These are phyloP conservation scores for Plantago lanceolata DNA, from an alignment of 305 asterid genomes.

Conservation along the genomic window DNA sequence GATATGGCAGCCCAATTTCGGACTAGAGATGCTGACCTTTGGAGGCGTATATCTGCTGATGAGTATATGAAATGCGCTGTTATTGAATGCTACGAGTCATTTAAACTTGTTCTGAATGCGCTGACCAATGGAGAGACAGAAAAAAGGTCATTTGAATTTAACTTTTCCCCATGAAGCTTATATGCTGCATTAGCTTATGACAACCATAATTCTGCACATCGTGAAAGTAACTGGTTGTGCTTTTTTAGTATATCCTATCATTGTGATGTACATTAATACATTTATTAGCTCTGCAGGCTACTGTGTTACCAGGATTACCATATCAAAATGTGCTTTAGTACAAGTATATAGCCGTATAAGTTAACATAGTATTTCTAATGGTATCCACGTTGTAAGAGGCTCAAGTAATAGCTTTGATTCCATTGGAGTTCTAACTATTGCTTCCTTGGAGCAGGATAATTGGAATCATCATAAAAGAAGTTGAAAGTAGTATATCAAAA, in stretches of 20 bases:
- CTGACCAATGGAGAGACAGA: slow-evolving; percentile 84
- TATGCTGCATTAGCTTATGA: slow-evolving; percentile 13
- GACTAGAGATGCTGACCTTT: slow-evolving; percentile 62
- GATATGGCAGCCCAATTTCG: slow-evolving; percentile 77
- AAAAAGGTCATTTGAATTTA: slow-evolving; percentile 59
- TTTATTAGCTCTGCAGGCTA: background rate
- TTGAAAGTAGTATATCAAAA: slow-evolving; percentile 67
- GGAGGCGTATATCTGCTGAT: slow-evolving; percentile 63
- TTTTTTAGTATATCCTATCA: slow-evolving; percentile 1
- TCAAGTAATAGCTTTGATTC: slow-evolving; percentile 10
- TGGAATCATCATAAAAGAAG: slow-evolving; percentile 73
- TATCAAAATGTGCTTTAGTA: background rate
- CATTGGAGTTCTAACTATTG: slow-evolving; percentile 27
- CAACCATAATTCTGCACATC: slow-evolving; percentile 29
- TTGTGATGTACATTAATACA: slow-evolving; percentile 13
- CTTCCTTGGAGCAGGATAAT: slow-evolving; percentile 58
- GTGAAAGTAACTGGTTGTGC: slow-evolving; percentile 44
- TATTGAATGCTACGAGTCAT: slow-evolving; percentile 82
- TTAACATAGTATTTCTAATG: background rate
- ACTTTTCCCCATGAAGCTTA: slow-evolving; percentile 7
- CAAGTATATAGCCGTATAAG: background rate
- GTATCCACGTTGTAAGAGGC: slow-evolving; percentile 1
- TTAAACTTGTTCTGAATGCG: slow-evolving; percentile 69
- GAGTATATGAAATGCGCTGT: slow-evolving; percentile 83
- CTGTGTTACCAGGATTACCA: background rate